Base-by-base conservation (phyloP, 805 yeast genomes). In the Henningerozyma blattae region DNA sequence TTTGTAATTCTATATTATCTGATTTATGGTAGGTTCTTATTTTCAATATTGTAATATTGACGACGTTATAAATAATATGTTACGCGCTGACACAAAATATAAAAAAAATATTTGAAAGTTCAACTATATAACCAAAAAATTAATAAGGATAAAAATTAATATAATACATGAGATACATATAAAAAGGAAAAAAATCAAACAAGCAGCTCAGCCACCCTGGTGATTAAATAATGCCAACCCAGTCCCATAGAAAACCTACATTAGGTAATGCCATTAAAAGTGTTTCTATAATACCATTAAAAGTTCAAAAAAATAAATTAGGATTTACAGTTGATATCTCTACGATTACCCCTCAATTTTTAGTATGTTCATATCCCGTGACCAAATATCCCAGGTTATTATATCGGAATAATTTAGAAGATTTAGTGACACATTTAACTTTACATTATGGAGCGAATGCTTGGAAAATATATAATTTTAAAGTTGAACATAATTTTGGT, bases 321-420 rank as follows among this genome's bases (percentile, higher is more conserved):
- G 62, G 56, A 8, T 38, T 59, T 12, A 40, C 52, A 13, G 51
- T 79, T 7, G 94, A 86, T 48, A 56, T 85, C 26, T 68, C 86
- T 0, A 78, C 79, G 43, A 67, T 86, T 19, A 67, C 78, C 0
- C 67, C 75, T 0, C 67, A 70, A 37, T 36, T 87, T 13, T 68
- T 83, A 15, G 94, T 81, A 3, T 70, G 83, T 31, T 75, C 95
- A 0, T 82, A 77, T 44, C 95, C 95, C 0, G 69, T 77, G 1
- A 62, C 64, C 30, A 50, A 51, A 20, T 52, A 43, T 20, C 58
- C 68, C 3, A 61, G 66, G 35, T 47, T 61, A 7, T 46, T 67
- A 29, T 77, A 70, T 50, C 62, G 80, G 30, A 72, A 75, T 41
- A 63, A 68, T 22, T 54, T 79, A 2, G 43, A 46, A 0, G 75